A percentile compares a stretch with the other conserved stretches of the same genome.
Conservation (phyloP, 805 yeast species). For the Candida loeiensis region DNA sequence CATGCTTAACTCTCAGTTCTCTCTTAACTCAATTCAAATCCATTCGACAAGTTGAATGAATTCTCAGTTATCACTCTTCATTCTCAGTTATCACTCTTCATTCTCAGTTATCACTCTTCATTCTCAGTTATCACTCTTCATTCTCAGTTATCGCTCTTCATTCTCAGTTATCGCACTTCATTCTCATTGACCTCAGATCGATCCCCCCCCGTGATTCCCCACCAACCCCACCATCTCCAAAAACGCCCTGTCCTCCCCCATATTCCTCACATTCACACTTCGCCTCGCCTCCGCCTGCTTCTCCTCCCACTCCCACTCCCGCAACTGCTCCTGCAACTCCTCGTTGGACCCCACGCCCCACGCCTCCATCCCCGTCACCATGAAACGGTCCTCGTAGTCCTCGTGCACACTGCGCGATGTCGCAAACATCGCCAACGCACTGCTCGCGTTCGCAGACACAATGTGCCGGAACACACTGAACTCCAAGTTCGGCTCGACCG, state of each 20-base stretch:
- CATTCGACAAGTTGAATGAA: too few relatives aligned
- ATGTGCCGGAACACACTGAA: constrained; percentile 74
- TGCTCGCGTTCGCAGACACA: constrained; percentile 46
- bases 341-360: constrained; percentile 87
- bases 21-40: too few relatives aligned
- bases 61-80: too few relatives aligned
- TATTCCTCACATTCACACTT: constrained; percentile 56
- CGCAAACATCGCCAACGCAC: constrained; percentile 32
- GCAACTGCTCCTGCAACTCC: constrained; percentile 72
- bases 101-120: too few relatives aligned
- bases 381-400: constrained; percentile 65
- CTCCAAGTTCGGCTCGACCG: constrained; percentile 75
- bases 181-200: constrained; percentile 25
- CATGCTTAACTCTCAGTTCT: too few relatives aligned
- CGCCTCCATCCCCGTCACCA: constrained; percentile 75
- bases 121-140: too few relatives aligned
- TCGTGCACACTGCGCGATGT: constrained; percentile 16
- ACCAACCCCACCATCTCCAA: constrained; percentile 76
- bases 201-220: constrained; percentile 49
- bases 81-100: too few relatives aligned
- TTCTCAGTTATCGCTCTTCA: too few relatives aligned
- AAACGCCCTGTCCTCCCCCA: constrained; percentile 81
- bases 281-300: constrained; percentile 78
- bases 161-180: background rate
- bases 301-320: constrained; percentile 89